These are phyloP conservation scores for Paecilomyces sp. DNA, from an alignment of 2,329 filamentous ascomycete genomes.

Conservation along the genomic window DNA sequence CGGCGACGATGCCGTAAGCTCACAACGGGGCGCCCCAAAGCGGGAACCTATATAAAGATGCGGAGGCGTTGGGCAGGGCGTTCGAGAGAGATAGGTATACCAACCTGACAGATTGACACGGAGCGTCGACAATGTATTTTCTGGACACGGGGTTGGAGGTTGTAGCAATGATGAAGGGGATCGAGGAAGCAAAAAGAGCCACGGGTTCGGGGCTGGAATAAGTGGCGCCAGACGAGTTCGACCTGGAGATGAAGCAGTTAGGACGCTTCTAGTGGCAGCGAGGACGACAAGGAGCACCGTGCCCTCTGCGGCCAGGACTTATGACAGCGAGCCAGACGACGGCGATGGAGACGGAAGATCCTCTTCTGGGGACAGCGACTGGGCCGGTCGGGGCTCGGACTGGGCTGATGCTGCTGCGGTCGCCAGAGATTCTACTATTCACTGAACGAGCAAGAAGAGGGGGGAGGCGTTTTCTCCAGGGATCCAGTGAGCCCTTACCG, in stretches of 20 bases:
- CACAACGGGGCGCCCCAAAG: neutral
- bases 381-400: slow-evolving; percentile 1
- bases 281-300: neutral
- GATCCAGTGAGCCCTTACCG: neutral
- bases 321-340: neutral
- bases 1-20: neutral
- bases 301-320: neutral
- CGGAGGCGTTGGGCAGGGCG: neutral
- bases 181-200: slow-evolving; percentile 13
- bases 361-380: slow-evolving; percentile 13
- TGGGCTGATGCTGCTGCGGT: neutral
- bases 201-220: slow-evolving; percentile 16
- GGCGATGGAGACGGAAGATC: slow-evolving; percentile 11
- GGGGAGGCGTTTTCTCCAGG: neutral
- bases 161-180: neutral
- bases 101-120: neutral
- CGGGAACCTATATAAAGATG: neutral
- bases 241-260: neutral
- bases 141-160: neutral
- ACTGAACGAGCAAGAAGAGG: neutral
- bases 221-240: slow-evolving; percentile 13
- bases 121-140: neutral
- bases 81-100: neutral
- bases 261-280: neutral
- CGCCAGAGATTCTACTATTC: neutral